These are phyloP conservation scores for Tilletia walkeri DNA, from an alignment of 1,284 basidiomycete genomes.

Conservation along the genomic window DNA sequence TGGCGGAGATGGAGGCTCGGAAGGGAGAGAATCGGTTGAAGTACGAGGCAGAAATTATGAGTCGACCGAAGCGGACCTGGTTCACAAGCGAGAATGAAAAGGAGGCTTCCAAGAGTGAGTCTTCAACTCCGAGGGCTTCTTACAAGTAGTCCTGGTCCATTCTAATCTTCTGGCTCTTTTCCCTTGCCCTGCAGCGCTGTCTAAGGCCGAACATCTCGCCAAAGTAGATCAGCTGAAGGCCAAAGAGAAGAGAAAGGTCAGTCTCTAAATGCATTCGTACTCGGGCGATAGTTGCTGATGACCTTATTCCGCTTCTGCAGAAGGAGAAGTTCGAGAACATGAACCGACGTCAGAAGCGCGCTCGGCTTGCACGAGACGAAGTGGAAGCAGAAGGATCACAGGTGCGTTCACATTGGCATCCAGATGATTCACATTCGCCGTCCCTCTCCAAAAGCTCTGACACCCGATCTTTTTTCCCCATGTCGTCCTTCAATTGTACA, in stretches of 20 bases:
- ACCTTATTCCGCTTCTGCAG: neutral
- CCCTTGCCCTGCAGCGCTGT: neutral
- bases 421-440: too few species aligned
- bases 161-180: neutral
- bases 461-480: neutral
- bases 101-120: constrained; percentile 69
- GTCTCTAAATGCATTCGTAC: neutral
- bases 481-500: constrained; percentile 6
- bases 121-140: neutral
- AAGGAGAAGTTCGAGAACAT: constrained; percentile 45
- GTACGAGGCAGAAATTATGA: constrained; percentile 90
- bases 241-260: constrained; percentile 24
- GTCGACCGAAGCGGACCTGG: constrained; percentile 92
- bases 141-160: too few species aligned
- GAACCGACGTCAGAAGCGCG: constrained; percentile 42
- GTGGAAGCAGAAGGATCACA: constrained; percentile 31
- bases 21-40: constrained; percentile 96
- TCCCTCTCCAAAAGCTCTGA: too few species aligned
- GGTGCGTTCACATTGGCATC: neutral
- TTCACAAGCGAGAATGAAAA: constrained; percentile 90
- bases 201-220: constrained; percentile 37
- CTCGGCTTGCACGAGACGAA: constrained; percentile 45
- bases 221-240: constrained; percentile 29
- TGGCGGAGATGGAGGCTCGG: constrained; percentile 89
- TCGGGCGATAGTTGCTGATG: neutral